These are phyloP conservation scores for apple (Malus domestica) DNA, from an alignment of 306 rosid genomes.

Conservation along the genomic window DNA sequence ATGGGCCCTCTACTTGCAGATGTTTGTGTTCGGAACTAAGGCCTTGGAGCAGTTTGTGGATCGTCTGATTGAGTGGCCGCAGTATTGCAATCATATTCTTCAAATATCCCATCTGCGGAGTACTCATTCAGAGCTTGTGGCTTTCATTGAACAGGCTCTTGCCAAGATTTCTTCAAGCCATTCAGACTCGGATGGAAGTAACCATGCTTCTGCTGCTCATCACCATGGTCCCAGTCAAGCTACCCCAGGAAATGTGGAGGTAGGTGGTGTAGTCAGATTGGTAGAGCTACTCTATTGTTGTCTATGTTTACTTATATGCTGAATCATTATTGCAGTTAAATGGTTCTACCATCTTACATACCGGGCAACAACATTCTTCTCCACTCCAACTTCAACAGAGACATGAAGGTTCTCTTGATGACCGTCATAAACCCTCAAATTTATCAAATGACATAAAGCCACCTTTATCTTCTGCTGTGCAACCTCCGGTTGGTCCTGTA, in stretches of 20 bases:
- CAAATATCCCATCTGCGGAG: constrained; percentile 89
- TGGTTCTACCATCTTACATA: constrained; percentile 45
- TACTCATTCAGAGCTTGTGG: constrained; percentile 70
- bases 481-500: constrained; percentile 40
- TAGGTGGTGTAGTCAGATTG: constrained; percentile 15
- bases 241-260: constrained; percentile 66
- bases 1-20: constrained; percentile 44
- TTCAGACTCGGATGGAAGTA: constrained; percentile 61
- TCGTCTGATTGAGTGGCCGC: constrained; percentile 98
- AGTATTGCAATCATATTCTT: constrained; percentile 93
- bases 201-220: constrained; percentile 44
- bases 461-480: constrained; percentile 50
- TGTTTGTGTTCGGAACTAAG: constrained; percentile 86
- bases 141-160: constrained; percentile 86
- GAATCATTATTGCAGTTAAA: constrained; percentile 43
- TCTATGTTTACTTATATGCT: constrained; percentile 8
- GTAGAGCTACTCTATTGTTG: neutral
- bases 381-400: constrained; percentile 72
- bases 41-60: constrained; percentile 98
- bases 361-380: constrained; percentile 55
- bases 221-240: constrained; percentile 49
- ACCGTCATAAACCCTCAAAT: constrained; percentile 51
- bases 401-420: constrained; percentile 61
- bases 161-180: constrained; percentile 76
- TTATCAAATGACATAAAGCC: constrained; percentile 55